Conservation (phyloP, 495 filamentous ascomycete genomes). For the Daldinia bambusicola region DNA sequence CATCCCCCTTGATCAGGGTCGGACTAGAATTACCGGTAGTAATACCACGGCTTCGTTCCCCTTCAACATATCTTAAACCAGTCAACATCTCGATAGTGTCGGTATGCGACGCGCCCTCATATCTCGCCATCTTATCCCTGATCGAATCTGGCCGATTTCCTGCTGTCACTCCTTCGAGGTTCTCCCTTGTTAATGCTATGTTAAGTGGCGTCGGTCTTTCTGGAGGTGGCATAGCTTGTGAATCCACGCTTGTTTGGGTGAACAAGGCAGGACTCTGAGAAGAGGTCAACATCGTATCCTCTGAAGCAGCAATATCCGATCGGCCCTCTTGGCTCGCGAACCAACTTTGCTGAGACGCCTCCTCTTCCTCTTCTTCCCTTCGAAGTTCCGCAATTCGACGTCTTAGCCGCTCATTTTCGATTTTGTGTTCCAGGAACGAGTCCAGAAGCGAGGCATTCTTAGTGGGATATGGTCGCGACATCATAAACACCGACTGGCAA, state of each 20-base stretch:
- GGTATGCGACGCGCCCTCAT: slow-evolving; percentile 78
- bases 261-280: slow-evolving; percentile 39
- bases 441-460: slow-evolving; percentile 86
- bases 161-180: slow-evolving; percentile 79
- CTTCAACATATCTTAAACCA: slow-evolving; percentile 86
- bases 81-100: slow-evolving; percentile 96
- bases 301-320: slow-evolving; percentile 65
- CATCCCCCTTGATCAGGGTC: slow-evolving; percentile 83
- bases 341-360: slow-evolving; percentile 63
- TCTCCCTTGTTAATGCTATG: slow-evolving; percentile 76
- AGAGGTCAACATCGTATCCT: slow-evolving; percentile 51
- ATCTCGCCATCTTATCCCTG: slow-evolving; percentile 77
- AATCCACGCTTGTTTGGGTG: slow-evolving; percentile 44
- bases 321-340: slow-evolving; percentile 63
- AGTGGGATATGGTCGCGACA: slow-evolving; percentile 90
- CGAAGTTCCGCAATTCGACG: slow-evolving; percentile 86
- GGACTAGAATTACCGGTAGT: slow-evolving; percentile 85
- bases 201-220: slow-evolving; percentile 70
- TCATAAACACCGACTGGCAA: slow-evolving; percentile 93
- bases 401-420: slow-evolving; percentile 90
- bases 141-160: slow-evolving; percentile 76
- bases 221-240: slow-evolving; percentile 71
- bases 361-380: slow-evolving; percentile 81
- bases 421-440: slow-evolving; percentile 96
- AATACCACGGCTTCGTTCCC: slow-evolving; percentile 88